Conservation (phyloP, 2,329 filamentous ascomycete species). For the Pseudocercospora fuligena region DNA sequence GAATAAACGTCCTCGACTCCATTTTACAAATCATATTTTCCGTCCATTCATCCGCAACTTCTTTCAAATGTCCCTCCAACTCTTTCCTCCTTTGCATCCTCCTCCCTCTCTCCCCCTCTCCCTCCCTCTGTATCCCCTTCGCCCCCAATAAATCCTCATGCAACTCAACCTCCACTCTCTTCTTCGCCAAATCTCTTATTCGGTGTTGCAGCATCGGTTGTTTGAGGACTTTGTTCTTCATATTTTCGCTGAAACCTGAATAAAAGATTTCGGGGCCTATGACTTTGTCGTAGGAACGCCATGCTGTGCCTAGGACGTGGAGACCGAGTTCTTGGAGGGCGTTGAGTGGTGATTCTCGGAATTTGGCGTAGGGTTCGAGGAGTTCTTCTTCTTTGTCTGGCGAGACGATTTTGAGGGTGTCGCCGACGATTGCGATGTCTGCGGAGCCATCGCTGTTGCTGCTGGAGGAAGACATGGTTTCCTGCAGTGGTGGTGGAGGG, state of each 20-base stretch:
- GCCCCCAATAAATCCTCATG: constrained; percentile 71
- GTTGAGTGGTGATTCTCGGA: constrained; percentile 72
- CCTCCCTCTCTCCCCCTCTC: constrained; percentile 60
- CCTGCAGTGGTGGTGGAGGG: not conserved
- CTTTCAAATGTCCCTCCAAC: constrained; percentile 73
- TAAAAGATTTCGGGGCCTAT: constrained; percentile 96
- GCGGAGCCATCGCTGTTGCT: constrained; percentile 26
- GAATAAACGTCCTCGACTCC: constrained; percentile 90
- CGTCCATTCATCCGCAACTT: constrained; percentile 84
- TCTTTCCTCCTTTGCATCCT: constrained; percentile 39
- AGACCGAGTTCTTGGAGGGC: constrained; percentile 93
- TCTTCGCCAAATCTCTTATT: constrained; percentile 76
- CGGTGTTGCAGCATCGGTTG: constrained; percentile 75
- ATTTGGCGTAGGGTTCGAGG: constrained; percentile 84
- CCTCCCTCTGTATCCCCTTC: constrained; percentile 52
- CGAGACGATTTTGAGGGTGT: constrained; percentile 50
- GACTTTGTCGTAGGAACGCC: constrained; percentile 89
- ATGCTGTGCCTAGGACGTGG: constrained; percentile 90
- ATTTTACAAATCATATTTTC: constrained; percentile 99
- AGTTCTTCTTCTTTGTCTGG: constrained; percentile 65
- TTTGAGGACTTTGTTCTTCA: constrained; percentile 77
- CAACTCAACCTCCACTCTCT: constrained; percentile 75
- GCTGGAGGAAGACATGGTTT: constrained; percentile 17
- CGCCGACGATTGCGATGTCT: constrained; percentile 53
- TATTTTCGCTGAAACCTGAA: constrained; percentile 85